Conservation (phyloP, 2,329 filamentous ascomycete species). For the Cytospora schulzeri region DNA sequence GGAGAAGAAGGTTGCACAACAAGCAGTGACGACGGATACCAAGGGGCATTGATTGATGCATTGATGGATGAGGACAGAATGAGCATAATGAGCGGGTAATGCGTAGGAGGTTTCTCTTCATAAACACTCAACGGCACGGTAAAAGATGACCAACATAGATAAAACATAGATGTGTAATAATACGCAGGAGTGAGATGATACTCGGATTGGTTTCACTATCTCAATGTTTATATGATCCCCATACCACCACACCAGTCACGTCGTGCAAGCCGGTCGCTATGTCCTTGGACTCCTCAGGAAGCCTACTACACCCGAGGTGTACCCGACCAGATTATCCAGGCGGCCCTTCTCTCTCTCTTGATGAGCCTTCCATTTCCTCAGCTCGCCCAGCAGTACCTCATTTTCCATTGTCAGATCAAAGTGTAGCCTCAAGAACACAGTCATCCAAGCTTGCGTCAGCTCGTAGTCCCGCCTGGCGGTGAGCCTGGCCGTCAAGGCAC, state of each 20-base stretch:
- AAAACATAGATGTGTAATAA: neutral
- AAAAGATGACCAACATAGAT: neutral
- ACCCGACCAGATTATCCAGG: slow-evolving; percentile 77
- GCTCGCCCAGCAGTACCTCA: slow-evolving; percentile 55
- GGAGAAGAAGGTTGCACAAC: neutral
- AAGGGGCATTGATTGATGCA: neutral
- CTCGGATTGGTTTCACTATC: neutral
- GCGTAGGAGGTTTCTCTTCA: neutral
- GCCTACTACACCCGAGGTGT: slow-evolving; percentile 81
- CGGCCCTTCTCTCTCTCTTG: slow-evolving; percentile 72
- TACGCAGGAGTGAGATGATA: neutral
- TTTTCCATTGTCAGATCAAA: slow-evolving; percentile 57
- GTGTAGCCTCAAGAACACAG: slow-evolving; percentile 84
- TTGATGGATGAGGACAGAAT: neutral
- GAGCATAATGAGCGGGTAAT: neutral
- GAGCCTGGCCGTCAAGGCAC: slow-evolving; percentile 74
- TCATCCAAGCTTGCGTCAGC: slow-evolving; percentile 95
- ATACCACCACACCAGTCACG: neutral
- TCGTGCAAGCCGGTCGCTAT: slow-evolving; percentile 33
- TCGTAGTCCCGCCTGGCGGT: slow-evolving; percentile 80
- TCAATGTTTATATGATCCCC: neutral
- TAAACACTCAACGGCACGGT: neutral
- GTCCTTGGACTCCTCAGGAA: slow-evolving; percentile 71
- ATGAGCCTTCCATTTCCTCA: slow-evolving; percentile 71
- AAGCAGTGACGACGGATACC: neutral